phyloP scores from a whole-genome alignment of 306 rosid genomes.

The Casuarina glauca region DNA sequence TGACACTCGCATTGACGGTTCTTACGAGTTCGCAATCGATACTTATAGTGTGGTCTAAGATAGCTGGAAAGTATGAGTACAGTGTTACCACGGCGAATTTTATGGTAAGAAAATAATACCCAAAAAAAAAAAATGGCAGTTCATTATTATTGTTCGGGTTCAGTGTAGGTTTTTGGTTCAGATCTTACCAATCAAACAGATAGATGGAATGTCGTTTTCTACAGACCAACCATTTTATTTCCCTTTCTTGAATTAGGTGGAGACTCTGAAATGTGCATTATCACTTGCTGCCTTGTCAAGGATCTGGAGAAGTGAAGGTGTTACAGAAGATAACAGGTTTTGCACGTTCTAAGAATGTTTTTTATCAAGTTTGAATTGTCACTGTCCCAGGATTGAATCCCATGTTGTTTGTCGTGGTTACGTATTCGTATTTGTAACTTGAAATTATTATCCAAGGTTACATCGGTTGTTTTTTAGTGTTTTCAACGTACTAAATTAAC shows the following conservation, averaged over 20 bases:
- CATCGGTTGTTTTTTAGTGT: too few species aligned
- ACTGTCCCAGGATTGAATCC: neutral
- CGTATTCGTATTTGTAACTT: too few species aligned
- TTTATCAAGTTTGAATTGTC: neutral
- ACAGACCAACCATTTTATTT: neutral
- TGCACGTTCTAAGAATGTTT: neutral
- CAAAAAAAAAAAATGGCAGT: too few species aligned
- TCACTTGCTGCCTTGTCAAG: slow-evolving; percentile 69
- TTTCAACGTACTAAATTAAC: neutral
- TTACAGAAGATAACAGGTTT: slow-evolving; percentile 89
- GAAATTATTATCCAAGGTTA: too few species aligned
- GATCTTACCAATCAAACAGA: neutral
- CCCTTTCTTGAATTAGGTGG: slow-evolving; percentile 59
- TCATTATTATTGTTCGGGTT: too few species aligned
- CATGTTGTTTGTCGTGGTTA: too few species aligned
- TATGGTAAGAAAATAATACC: slow-evolving; percentile 38
- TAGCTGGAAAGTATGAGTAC: slow-evolving; percentile 94
- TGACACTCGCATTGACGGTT: slow-evolving; percentile 77
- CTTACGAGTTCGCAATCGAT: slow-evolving; percentile 96
- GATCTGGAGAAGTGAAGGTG: slow-evolving; percentile 74
- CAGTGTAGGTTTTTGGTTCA: neutral
- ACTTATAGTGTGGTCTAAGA: slow-evolving; percentile 92
- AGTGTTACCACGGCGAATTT: slow-evolving; percentile 97
- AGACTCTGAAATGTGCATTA: slow-evolving; percentile 83
- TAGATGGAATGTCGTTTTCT: neutral